A percentile compares a stretch with the other conserved stretches of the same genome.
Conservation (phyloP, 139 green algal species). For the Micractinium conductrix region DNA sequence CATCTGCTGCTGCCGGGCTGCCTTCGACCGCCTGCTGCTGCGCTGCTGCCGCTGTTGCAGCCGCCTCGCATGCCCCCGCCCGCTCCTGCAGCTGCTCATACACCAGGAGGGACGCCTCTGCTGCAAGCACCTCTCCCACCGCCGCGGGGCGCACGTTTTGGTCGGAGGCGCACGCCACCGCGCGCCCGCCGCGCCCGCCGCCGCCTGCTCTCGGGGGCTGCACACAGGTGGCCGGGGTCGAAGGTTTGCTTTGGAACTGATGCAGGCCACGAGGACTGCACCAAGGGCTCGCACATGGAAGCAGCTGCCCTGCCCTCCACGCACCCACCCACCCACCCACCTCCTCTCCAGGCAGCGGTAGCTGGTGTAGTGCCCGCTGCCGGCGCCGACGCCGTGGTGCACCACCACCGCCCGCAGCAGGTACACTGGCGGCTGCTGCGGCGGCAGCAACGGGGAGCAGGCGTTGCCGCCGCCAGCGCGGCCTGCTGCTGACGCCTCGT, state of each 20-base stretch:
- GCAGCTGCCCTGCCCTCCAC: too few species aligned
- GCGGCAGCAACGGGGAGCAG: neutral
- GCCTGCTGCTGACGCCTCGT: too few species aligned
- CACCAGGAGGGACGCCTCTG: constrained; percentile 30
- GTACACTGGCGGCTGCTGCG: neutral
- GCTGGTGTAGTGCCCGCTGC: constrained; percentile 16
- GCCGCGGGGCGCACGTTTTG: neutral
- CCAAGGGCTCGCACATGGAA: too few species aligned
- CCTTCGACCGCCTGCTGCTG: too few species aligned
- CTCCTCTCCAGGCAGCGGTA: constrained; percentile 18
- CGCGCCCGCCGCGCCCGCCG: too few species aligned
- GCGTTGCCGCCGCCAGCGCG: neutral
- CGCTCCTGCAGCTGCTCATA: constrained; percentile 22
- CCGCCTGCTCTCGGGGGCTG: neutral
- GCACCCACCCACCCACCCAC: too few species aligned
- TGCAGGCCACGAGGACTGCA: too few species aligned
- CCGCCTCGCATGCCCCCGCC: too few species aligned
- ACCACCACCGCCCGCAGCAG: constrained; percentile 26
- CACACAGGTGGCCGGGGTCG: too few species aligned
- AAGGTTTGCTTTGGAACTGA: too few species aligned
- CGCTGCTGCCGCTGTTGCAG: too few species aligned
- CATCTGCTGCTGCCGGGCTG: too few species aligned
- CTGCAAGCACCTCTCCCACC: constrained; percentile 3
- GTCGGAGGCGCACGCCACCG: constrained; percentile 25
- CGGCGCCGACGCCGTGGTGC: neutral